phyloP scores from a whole-genome alignment of 805 yeast species.

The Geotrichum ghanense region DNA sequence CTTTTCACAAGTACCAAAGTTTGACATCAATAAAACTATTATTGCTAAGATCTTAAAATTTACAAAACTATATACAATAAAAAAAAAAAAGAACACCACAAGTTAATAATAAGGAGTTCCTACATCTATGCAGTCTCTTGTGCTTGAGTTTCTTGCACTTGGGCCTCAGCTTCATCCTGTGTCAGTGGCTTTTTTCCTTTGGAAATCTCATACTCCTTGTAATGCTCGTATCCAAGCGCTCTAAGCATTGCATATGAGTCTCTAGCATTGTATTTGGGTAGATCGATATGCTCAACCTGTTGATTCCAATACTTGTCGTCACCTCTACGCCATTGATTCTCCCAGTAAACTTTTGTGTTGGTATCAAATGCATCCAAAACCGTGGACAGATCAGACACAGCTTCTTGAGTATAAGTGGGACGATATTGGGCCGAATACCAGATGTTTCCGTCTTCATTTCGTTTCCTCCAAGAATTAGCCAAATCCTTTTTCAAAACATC shows the following conservation, averaged over 20 bases:
- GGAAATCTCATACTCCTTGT: too few relatives aligned
- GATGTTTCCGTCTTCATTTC: constrained; percentile 64
- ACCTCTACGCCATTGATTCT: constrained; percentile 78
- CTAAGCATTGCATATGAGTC: constrained; percentile 15
- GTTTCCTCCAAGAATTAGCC: constrained; percentile 58
- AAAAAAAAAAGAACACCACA: too few relatives aligned
- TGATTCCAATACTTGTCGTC: constrained; percentile 60
- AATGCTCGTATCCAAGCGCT: not conserved
- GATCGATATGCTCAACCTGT: constrained; percentile 24
- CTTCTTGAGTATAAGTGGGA: constrained; percentile 84
- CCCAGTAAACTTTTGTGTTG: constrained; percentile 52
- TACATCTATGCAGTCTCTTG: too few relatives aligned
- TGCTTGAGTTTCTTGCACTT: too few relatives aligned
- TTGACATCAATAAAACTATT: too few relatives aligned
- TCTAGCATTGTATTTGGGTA: constrained; percentile 15
- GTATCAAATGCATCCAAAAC: constrained; percentile 50
- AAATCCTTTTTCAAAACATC: constrained; percentile 45
- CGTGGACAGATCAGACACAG: constrained; percentile 71
- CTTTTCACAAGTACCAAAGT: too few relatives aligned
- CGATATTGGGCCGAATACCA: constrained; percentile 85
- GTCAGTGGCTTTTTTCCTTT: too few relatives aligned
- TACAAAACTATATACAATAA: too few relatives aligned
- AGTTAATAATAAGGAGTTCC: too few relatives aligned
- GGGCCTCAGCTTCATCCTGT: too few relatives aligned
- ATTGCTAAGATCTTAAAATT: too few relatives aligned